Percentiles rank a stretch among this genome's conserved stretches.
Conservation (phyloP, 2,329 filamentous ascomycete species). For the Peltaster fructicola region DNA sequence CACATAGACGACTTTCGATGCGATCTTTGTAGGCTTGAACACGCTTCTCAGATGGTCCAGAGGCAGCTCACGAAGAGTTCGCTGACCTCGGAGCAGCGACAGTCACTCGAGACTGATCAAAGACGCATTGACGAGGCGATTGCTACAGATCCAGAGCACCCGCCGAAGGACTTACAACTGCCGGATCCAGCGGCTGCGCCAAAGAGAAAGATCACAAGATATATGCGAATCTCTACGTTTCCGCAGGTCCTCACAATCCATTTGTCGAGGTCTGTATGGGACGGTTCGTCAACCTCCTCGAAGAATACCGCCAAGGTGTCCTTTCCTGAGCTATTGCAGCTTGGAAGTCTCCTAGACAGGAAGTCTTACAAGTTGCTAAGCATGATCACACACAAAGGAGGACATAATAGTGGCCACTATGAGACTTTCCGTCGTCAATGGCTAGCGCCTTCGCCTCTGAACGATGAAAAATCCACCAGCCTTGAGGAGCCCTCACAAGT, state of each 20-base stretch:
- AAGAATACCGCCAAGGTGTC: constrained; percentile 92
- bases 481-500: too few species aligned
- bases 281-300: constrained; percentile 50
- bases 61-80: constrained; percentile 39
- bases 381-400: constrained; percentile 85
- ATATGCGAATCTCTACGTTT: constrained; percentile 72
- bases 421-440: constrained; percentile 87
- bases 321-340: constrained; percentile 70
- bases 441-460: constrained; percentile 19
- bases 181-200: constrained; percentile 61
- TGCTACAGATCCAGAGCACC: constrained; percentile 62
- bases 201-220: constrained; percentile 67
- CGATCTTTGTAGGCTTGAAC: constrained; percentile 74
- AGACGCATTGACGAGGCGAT: constrained; percentile 51
- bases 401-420: constrained; percentile 91
- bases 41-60: constrained; percentile 50
- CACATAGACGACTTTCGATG: constrained; percentile 95
- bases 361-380: constrained; percentile 71
- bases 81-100: constrained; percentile 27
- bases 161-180: constrained; percentile 53
- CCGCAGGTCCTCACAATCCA: constrained; percentile 85
- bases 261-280: constrained; percentile 83
- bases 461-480: constrained; percentile 1
- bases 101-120: constrained; percentile 38
- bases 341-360: constrained; percentile 63